Percentiles rank a stretch among this genome's conserved stretches.
Conservation (phyloP, 805 yeast species). For the Maudiozyma serrabonitensis region DNA sequence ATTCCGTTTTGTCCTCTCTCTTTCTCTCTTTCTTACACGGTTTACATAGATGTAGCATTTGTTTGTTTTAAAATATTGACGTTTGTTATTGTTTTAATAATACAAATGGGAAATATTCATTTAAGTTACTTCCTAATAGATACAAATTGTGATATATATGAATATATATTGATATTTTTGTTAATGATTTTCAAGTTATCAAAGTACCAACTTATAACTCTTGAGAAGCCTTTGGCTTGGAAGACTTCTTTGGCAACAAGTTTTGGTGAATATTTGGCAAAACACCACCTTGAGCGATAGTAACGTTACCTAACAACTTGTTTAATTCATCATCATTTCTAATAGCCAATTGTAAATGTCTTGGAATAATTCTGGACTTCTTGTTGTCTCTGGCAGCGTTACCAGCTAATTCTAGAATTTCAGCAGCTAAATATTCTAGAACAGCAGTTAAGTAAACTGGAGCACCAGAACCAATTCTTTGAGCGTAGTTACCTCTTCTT, state of each 20-base stretch:
- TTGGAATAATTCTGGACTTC: slow-evolving; percentile 97
- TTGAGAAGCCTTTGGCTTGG: slow-evolving; percentile 55
- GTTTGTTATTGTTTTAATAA: too few species aligned
- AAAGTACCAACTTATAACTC: slow-evolving; percentile 37
- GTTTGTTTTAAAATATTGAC: too few species aligned
- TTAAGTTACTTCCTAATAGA: background rate
- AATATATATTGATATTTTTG: background rate
- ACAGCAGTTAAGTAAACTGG: slow-evolving; percentile 97
- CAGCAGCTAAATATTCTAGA: slow-evolving; percentile 94
- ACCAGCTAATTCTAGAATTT: slow-evolving; percentile 96
- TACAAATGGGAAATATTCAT: too few species aligned
- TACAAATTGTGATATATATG: background rate
- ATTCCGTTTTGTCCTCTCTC: too few species aligned
- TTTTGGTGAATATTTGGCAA: slow-evolving; percentile 93
- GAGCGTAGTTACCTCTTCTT: slow-evolving; percentile 96
- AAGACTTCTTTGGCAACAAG: slow-evolving; percentile 74
- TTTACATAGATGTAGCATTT: too few species aligned
- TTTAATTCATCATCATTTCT: slow-evolving; percentile 98
- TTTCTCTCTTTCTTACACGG: too few species aligned
- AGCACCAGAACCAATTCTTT: slow-evolving; percentile 98
- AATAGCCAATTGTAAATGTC: slow-evolving; percentile 97
- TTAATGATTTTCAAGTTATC: background rate
- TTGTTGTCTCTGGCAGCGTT: slow-evolving; percentile 99
- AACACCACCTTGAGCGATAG: slow-evolving; percentile 99
- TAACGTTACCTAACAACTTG: slow-evolving; percentile 85